Evolutionary conservation across 2,329 filamentous ascomycete genomes (phyloP), one percentile per base, ranked within the genome.

Genomic region (Claviceps purpurea): DNA sequence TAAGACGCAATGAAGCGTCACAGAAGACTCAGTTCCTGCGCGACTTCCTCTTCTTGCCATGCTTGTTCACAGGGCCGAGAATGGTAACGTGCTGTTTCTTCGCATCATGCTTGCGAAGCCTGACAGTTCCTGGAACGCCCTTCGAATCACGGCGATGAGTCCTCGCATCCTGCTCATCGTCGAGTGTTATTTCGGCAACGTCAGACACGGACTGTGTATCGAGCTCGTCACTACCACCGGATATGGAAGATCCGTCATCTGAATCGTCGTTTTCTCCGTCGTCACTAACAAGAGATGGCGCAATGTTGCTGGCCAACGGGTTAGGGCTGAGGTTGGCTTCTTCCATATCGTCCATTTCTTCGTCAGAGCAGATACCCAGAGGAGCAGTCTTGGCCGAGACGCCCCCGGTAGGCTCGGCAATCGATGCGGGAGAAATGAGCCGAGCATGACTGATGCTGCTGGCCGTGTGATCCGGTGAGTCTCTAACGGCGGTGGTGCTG

Each of bases 211-310:
- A 74, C 54, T 79, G 78, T n/a, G 78, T 72, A 26, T 81, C 81
- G 40, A 78, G 64, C 52, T 70, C 73, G 48, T 81, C 77, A 52
- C 74, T 78, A 51, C 71, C 70, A 26, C 80, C 80, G 4, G 80
- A 83, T 44, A 74, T 71, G 3, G 75, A 76, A 4, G 79, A 84
- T 46, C 74, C 76, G 54, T 81, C 79, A 52, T 85, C 81, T 1
- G 83, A 87, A 52, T 84, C 82, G 58, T 86, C 85, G 60, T 85
- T 87, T 63, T 89, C 85, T 59, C 85, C 84, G 62, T 89, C 85
- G 66, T 90, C 86, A 67, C 85, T 88, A 62, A 89, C 85, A 48
- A 90, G 74, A 59, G 84, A 89, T 22, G 86, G 86, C 8, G 86
- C 85, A 58, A 87, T 86, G 65, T 88, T 88, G 64, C 84, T 85